Evolutionary conservation across 192 early-diverging fungal genomes (phyloP).

Genomic region (Funneliformis geosporum): DNA sequence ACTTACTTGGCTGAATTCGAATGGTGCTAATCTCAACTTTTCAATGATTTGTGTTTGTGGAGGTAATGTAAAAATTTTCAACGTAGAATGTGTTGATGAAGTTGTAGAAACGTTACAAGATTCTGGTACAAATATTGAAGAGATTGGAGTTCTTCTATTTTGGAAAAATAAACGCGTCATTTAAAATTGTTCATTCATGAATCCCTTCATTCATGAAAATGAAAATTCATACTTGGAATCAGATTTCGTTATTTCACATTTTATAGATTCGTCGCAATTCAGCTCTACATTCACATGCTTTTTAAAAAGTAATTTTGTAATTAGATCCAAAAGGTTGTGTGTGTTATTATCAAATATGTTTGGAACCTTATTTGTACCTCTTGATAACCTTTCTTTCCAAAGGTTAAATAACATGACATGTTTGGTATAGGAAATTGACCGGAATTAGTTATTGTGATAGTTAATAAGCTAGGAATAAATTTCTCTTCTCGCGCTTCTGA

Average conservation of each 20-base stretch:
- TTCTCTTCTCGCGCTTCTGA: not conserved
- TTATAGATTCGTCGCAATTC: not conserved
- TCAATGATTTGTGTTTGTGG: conserved; percentile 26
- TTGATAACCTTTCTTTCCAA: conserved; percentile 1
- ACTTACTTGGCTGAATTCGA: conserved; percentile 10
- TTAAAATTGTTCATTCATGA: not conserved
- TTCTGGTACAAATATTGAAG: conserved; percentile 27
- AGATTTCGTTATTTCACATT: not conserved
- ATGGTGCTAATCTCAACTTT: conserved; percentile 2
- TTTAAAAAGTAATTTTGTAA: not conserved
- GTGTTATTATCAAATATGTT: not conserved
- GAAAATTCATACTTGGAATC: not conserved
- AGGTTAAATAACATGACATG: not conserved
- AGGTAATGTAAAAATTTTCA: conserved; percentile 17
- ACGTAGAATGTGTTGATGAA: not conserved
- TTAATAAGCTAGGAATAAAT: conserved; percentile 4
- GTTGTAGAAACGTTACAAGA: conserved; percentile 21
- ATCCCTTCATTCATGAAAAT: not conserved
- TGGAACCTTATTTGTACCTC: not conserved
- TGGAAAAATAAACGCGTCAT: not conserved
- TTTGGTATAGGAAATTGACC: conserved; percentile 3
- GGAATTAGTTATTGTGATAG: conserved; percentile 6
- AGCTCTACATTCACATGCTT: not conserved
- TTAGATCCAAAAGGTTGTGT: not conserved
- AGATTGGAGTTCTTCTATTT: conserved; percentile 4